These are phyloP conservation scores for Coprinopsis marcescibilis DNA, from an alignment of 768 basidiomycete species.

Conservation along the genomic window DNA sequence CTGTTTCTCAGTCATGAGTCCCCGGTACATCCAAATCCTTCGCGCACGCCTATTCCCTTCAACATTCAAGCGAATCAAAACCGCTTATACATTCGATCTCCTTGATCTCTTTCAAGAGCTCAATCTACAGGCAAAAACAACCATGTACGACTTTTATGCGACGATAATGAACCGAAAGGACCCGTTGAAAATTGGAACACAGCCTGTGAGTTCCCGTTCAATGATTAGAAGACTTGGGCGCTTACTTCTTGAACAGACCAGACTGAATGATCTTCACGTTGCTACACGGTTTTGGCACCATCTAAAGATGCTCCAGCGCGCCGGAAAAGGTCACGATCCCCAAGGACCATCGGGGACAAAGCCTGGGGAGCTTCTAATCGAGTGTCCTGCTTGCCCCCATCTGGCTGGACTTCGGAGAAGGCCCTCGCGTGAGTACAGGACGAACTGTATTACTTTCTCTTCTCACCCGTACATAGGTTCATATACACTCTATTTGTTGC, in stretches of 20 bases:
- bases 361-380: conserved; percentile 22
- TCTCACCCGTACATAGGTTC: conserved; percentile 12
- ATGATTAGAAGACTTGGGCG: conserved; percentile 1
- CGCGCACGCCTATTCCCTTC: conserved; percentile 2
- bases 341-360: conserved; percentile 14
- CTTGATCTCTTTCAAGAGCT: conserved; percentile 6
- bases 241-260: conserved; percentile 4
- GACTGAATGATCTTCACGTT: conserved; percentile 9
- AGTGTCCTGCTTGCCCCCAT: conserved; percentile 31
- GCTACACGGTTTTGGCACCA: conserved; percentile 18
- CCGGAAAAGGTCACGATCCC: conserved; percentile 20
- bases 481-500: conserved; percentile 10
- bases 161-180: background rate
- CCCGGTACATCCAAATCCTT: background rate
- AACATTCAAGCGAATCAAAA: background rate
- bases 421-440: background rate
- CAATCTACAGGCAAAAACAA: conserved; percentile 2
- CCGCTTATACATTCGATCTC: conserved; percentile 6
- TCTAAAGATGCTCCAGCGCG: conserved; percentile 21
- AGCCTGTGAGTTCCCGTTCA: background rate
- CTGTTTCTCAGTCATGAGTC: too few species aligned
- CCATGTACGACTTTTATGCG: conserved; percentile 3
- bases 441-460: background rate
- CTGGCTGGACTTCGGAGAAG: conserved; percentile 17
- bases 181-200: background rate